Evolutionary conservation across 768 basidiomycete genomes (phyloP).

Genomic region (Pulveroboletus sp.): DNA sequence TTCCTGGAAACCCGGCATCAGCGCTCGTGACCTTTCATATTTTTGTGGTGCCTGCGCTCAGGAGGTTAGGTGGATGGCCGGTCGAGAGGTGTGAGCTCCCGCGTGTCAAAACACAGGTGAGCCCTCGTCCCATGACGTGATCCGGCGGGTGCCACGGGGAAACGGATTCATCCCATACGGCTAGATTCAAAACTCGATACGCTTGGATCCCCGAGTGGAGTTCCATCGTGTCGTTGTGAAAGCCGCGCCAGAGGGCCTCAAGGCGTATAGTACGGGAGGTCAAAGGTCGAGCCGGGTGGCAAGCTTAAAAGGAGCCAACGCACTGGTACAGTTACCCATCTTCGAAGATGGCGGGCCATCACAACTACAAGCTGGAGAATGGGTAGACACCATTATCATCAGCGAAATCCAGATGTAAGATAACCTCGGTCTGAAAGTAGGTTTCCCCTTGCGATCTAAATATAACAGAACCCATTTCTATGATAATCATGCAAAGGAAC

Average conservation of each 20-base stretch:
- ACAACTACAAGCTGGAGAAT: slow-evolving; percentile 48
- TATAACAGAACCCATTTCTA: not conserved
- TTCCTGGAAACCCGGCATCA: slow-evolving; percentile 87
- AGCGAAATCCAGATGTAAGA: slow-evolving; percentile 50
- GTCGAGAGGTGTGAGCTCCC: slow-evolving; percentile 50
- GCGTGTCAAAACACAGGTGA: slow-evolving; percentile 59
- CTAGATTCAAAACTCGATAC: slow-evolving; percentile 58
- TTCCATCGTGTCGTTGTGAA: slow-evolving; percentile 75
- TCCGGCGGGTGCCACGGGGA: not conserved
- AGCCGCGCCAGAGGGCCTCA: slow-evolving; percentile 40
- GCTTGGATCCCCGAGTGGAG: slow-evolving; percentile 68
- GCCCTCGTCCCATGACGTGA: slow-evolving; percentile 11
- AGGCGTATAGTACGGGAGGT: slow-evolving; percentile 78
- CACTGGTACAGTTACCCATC: slow-evolving; percentile 63
- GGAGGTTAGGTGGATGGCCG: slow-evolving; percentile 68
- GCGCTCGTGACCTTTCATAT: slow-evolving; percentile 83
- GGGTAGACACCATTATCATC: slow-evolving; percentile 58
- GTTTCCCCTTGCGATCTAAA: not conserved
- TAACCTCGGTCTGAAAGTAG: not conserved
- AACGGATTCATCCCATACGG: not conserved
- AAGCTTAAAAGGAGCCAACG: slow-evolving; percentile 79
- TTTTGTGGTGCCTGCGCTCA: slow-evolving; percentile 78
- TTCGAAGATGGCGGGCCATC: slow-evolving; percentile 30
- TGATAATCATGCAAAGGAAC: not conserved
- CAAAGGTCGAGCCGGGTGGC: slow-evolving; percentile 81